phyloP scores from a whole-genome alignment of 805 yeast species.

The Candida suzukii region DNA sequence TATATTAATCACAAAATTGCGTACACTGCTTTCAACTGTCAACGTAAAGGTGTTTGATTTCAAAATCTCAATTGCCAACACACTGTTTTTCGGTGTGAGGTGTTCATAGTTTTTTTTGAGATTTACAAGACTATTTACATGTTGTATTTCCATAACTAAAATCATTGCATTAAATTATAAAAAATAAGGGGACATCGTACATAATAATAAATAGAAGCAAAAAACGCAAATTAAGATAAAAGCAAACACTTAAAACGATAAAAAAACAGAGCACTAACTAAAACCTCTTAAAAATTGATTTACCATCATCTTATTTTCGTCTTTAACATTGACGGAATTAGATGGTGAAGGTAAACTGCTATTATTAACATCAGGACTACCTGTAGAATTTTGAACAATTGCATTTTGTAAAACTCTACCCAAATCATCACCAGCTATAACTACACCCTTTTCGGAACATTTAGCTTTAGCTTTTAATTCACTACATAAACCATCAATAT shows the following conservation, averaged over 20 bases:
- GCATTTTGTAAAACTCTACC: constrained; percentile 39
- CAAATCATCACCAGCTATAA: constrained; percentile 75
- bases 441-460: constrained; percentile 90
- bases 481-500: constrained; percentile 86
- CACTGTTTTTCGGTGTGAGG: no score
- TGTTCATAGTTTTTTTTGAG: no score
- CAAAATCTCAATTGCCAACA: no score
- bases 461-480: constrained; percentile 91
- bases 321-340: not conserved
- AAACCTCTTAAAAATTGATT: constrained; percentile 1
- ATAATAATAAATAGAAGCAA: not conserved
- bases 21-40: no score
- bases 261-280: not conserved
- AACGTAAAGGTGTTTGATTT: no score
- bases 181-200: not conserved
- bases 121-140: no score
- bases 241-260: not conserved
- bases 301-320: not conserved
- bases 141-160: no score
- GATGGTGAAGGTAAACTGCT: not conserved
- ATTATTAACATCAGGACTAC: not conserved
- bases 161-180: not conserved
- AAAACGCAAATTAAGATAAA: not conserved
- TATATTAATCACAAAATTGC: no score
- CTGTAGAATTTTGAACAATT: not conserved